Conservation (phyloP, 768 basidiomycete species). For the Russula olivacea region DNA sequence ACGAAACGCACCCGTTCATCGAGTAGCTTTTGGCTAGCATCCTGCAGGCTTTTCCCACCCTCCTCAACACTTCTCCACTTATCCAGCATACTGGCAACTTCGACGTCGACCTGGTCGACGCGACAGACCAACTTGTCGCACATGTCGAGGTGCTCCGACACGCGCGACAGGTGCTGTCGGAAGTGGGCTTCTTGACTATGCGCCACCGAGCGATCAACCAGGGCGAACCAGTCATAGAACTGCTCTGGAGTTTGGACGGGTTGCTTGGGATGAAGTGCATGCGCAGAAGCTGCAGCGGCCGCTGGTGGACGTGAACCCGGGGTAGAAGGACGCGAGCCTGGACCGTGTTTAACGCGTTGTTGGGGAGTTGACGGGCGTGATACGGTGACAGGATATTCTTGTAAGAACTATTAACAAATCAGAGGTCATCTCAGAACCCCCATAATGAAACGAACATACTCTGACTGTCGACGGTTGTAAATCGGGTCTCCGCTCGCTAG, state of each 20-base stretch:
- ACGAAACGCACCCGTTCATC: slow-evolving; percentile 76
- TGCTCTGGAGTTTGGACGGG: slow-evolving; percentile 90
- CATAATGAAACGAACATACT: slow-evolving; percentile 39
- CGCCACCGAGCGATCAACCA: slow-evolving; percentile 83
- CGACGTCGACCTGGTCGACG: slow-evolving; percentile 65
- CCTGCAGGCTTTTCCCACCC: slow-evolving; percentile 84
- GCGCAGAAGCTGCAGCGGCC: slow-evolving; percentile 27
- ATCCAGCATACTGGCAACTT: slow-evolving; percentile 76
- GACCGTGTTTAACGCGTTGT: slow-evolving; percentile 25
- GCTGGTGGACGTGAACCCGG: slow-evolving; percentile 22
- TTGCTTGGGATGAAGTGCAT: slow-evolving; percentile 65
- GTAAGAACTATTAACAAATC: slow-evolving; percentile 35
- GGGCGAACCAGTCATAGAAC: slow-evolving; percentile 94
- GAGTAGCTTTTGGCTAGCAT: slow-evolving; percentile 83
- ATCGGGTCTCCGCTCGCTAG: slow-evolving; percentile 48
- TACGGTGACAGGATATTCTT: slow-evolving; percentile 35
- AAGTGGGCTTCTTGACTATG: slow-evolving; percentile 94
- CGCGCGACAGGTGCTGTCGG: slow-evolving; percentile 71
- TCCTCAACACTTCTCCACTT: slow-evolving; percentile 88
- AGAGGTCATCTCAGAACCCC: background rate
- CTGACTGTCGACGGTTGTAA: slow-evolving; percentile 53
- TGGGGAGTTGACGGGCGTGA: slow-evolving; percentile 47
- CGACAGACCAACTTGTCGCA: slow-evolving; percentile 70
- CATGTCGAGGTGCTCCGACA: slow-evolving; percentile 68
- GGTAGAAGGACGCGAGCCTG: slow-evolving; percentile 30